A percentile compares a stretch with the other conserved stretches of the same genome.
Conservation (phyloP, 2,329 filamentous ascomycete species). For the Paraphoma sp. region DNA sequence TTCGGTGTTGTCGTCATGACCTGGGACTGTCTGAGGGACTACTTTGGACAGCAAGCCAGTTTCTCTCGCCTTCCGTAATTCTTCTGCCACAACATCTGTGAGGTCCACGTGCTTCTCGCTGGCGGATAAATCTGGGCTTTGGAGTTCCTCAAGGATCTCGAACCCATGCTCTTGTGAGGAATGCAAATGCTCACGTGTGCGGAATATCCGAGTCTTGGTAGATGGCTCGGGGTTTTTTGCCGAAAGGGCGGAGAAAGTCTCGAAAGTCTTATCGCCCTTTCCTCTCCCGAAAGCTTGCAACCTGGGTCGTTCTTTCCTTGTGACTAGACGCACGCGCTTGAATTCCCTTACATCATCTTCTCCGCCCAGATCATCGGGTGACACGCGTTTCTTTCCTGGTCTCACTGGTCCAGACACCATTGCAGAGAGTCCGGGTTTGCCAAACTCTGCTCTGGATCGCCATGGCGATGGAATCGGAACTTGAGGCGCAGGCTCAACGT, state of each 20-base stretch:
- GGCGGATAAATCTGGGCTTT: too few species aligned
- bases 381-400: constrained; percentile 3
- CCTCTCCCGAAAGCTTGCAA: background rate
- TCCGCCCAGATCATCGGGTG: constrained; percentile 7
- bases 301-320: background rate
- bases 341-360: constrained; percentile 10
- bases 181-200: background rate
- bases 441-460: constrained; percentile 5
- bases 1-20: too few species aligned
- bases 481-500: constrained; percentile 6
- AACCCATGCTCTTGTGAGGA: background rate
- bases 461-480: constrained; percentile 3
- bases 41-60: too few species aligned
- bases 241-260: background rate
- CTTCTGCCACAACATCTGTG: too few species aligned
- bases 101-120: too few species aligned
- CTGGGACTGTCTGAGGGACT: too few species aligned
- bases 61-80: too few species aligned
- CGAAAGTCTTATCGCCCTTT: background rate
- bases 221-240: background rate
- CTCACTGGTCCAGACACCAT: constrained; percentile 3
- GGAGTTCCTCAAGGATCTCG: background rate
- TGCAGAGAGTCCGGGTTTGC: constrained; percentile 3
- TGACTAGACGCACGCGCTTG: constrained; percentile 1
- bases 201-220: background rate